Base-by-base conservation (phyloP, 495 filamentous ascomycete species). In the Penicillium turbatum region DNA sequence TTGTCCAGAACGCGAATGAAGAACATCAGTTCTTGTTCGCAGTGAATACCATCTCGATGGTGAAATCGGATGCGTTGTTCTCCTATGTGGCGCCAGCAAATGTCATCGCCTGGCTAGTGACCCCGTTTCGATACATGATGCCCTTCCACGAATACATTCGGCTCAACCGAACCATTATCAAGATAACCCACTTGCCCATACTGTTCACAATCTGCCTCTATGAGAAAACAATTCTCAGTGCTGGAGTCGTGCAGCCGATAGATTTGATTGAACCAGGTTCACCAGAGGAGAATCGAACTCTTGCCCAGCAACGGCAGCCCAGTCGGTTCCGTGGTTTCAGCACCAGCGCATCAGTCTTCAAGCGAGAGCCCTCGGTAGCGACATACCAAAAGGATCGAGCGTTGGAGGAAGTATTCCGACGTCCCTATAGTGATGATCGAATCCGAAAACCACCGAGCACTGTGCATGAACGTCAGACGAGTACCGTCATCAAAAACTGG, bases 11-110 rank as follows among this genome's bases (percentile, higher is more conserved):
- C 64, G 89, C 90, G 7, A 87, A 91, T 50, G 84, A 96, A 63
- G 91, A 96, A 69, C 90, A 96, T 67, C 90, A 95, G 73, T 96
- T 96, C 61, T 72, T 95, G 4, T 95, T 97, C 65, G 89, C 92
- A 6, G 87, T 96, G 66, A 96, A 96, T 58, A 90, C 90, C 6
- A 91, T 96, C 34, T 93, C 90, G 4, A 89, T 97, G 87, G 92
- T 96, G 46, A 97, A 97, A 64, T 95, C 90, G 17, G 91, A 97
- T 64, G 87, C 89, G 0, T 75, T 96, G 0, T 97, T 96, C 72
- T 92, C 89, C 12, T 96, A 97, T 61, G 78, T 95, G 51, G 88
- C 90, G 1, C 92, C 92, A 0, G 84, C 85, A 12, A 97, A 97
- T 61, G 84, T 96, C 32, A 74, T 96, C 48, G 90, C 87, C 30